A percentile compares a stretch with the other conserved stretches of the same genome.
These are phyloP conservation scores for Setaria viridis DNA, from an alignment of 202 grass and related monocot genomes.

Conservation along the genomic window DNA sequence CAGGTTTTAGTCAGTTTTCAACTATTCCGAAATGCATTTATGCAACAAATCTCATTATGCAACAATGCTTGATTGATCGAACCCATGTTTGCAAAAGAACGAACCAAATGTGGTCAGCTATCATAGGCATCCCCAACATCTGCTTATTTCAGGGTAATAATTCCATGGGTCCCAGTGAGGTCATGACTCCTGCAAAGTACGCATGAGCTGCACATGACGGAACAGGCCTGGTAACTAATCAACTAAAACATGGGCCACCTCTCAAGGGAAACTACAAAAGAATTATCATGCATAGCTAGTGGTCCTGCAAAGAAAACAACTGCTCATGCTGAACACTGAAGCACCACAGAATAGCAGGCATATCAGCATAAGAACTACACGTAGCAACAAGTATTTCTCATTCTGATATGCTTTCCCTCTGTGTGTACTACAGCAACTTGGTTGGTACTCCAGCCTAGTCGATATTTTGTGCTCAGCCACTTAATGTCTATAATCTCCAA, in stretches of 20 bases:
- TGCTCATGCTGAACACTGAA: constrained; percentile 13
- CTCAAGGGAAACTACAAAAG: constrained; percentile 32
- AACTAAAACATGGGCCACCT: constrained; percentile 35
- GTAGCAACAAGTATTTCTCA: constrained; percentile 11
- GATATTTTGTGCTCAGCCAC: background rate
- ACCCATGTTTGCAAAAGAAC: constrained; percentile 11
- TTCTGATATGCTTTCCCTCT: constrained; percentile 3
- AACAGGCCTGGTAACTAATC: constrained; percentile 34
- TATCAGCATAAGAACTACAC: constrained; percentile 12
- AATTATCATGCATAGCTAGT: constrained; percentile 28
- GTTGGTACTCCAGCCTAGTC: background rate
- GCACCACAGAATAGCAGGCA: constrained; percentile 35
- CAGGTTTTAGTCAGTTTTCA: constrained; percentile 17
- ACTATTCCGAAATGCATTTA: background rate
- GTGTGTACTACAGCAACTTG: background rate
- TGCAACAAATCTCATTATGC: constrained; percentile 1
- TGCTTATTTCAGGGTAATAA: constrained; percentile 18
- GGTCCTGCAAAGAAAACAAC: constrained; percentile 2
- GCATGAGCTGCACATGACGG: constrained; percentile 30
- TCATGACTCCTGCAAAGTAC: constrained; percentile 38
- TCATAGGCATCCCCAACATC: constrained; percentile 1
- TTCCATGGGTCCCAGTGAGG: background rate
- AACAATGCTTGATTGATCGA: background rate
- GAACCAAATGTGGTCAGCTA: background rate
- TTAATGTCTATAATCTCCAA: background rate